Base-by-base conservation (phyloP, 164 flowering plant species). In the Saururus chinensis region DNA sequence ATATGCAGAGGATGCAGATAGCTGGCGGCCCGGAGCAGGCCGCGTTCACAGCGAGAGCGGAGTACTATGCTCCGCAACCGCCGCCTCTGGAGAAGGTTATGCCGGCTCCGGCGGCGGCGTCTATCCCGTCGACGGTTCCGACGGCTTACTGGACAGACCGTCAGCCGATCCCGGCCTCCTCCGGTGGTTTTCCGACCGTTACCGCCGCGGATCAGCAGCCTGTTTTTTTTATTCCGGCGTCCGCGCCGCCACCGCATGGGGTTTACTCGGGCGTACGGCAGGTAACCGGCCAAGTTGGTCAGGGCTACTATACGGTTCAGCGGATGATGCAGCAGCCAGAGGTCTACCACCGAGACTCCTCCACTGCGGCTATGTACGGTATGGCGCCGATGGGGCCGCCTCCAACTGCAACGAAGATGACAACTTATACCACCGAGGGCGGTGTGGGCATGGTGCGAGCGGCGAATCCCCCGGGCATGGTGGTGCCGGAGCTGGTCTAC, bases 231-330 rank as follows among this genome's bases (percentile, higher is more conserved):
- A 70, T 56, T 3, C 42, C 54, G 9, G n/a, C 65, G 19, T 35
- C 51, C 7, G 48, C 66, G 51, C 55, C 56, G 13, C 23, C 65
- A 6, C 55, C 52, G 35, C 13, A 8, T 7, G 60, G 60, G 30
- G 60, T 64, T 21, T 64, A 64, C 53, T 45, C 40, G 52, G 48
- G 30, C 14, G 45, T 19, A 5, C 72, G 83, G 37, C 84, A 79
- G 57, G 63, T 70, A 54, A 57, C 74, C 19, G 78, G 75, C 19
- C 80, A 74, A 17, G 68, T 66, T 0, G 63, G 75, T 45, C 93
- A 84, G 65, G 74, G 81, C 6, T 84, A 77, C 69, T 88, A 85
- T 54, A 72, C 77, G 24, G 67, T 79, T 68, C 84, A 66, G 66
- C 75, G 84, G 64, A 53, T 79, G 71, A 64, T 70, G 11, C 76